Conservation (phyloP, 2,329 filamentous ascomycete genomes). For the Raffaelea albimanens region DNA sequence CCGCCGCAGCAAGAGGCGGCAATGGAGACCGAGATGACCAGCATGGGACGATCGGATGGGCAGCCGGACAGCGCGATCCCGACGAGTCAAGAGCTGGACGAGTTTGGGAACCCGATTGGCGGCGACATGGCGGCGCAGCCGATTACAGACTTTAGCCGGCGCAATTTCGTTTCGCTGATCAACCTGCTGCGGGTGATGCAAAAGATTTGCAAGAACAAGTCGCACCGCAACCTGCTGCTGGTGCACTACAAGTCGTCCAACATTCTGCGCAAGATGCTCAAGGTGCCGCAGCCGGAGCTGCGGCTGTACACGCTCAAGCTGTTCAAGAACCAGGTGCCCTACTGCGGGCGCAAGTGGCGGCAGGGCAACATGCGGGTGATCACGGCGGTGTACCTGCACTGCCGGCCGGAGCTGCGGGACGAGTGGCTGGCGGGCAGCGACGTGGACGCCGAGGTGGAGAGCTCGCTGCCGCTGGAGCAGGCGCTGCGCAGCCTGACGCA, state of each 20-base stretch:
- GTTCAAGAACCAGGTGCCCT: slow-evolving; percentile 97
- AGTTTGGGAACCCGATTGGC: slow-evolving; percentile 71
- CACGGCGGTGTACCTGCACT: slow-evolving; percentile 91
- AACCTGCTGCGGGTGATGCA: slow-evolving; percentile 95
- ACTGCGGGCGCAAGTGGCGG: slow-evolving; percentile 96
- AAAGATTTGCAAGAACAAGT: slow-evolving; percentile 93
- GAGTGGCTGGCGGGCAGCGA: slow-evolving; percentile 91
- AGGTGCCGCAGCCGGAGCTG: slow-evolving; percentile 78
- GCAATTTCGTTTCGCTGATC: slow-evolving; percentile 91
- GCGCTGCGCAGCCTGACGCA: slow-evolving; percentile 81
- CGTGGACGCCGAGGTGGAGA: slow-evolving; percentile 88
- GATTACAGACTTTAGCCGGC: slow-evolving; percentile 83
- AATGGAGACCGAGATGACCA: neutral
- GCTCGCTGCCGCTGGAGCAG: slow-evolving; percentile 85
- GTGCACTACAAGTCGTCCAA: slow-evolving; percentile 93
- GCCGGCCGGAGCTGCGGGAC: slow-evolving; percentile 82
- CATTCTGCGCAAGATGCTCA: slow-evolving; percentile 83
- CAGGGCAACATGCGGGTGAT: slow-evolving; percentile 98
- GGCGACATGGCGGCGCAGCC: slow-evolving; percentile 57
- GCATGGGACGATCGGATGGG: slow-evolving; percentile 21
- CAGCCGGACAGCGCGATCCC: slow-evolving; percentile 26
- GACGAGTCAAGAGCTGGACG: slow-evolving; percentile 55
- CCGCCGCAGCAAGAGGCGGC: slow-evolving; percentile 18
- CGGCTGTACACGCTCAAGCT: slow-evolving; percentile 93
- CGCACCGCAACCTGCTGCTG: slow-evolving; percentile 85